phyloP scores from a whole-genome alignment of 208 protist genomes.

The Acanthamoeba culbertsoni region DNA sequence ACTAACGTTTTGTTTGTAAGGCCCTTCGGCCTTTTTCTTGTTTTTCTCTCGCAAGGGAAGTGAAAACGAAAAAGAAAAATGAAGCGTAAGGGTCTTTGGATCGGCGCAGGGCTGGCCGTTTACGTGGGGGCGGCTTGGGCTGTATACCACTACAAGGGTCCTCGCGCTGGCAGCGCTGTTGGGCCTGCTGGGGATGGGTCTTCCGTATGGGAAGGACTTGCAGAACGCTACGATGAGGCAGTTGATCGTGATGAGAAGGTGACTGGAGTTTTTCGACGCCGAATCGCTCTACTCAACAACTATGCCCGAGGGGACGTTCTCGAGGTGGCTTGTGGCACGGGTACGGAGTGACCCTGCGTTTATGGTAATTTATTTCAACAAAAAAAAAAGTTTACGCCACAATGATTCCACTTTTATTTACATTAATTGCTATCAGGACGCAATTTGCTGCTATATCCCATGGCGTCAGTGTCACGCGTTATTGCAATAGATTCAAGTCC shows the following conservation, averaged over 20 bases:
- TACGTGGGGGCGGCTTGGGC: not conserved
- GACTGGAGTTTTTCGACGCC: not conserved
- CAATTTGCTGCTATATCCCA: not conserved
- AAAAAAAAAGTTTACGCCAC: too few species aligned
- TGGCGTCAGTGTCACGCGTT: not conserved
- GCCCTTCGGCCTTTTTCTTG: too few species aligned
- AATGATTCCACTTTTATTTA: not conserved
- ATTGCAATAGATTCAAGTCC: not conserved
- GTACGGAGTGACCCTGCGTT: not conserved
- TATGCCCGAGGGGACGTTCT: not conserved
- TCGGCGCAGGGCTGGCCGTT: not conserved
- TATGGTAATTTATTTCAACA: not conserved
- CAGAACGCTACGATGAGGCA: not conserved
- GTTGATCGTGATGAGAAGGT: not conserved
- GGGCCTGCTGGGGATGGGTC: not conserved
- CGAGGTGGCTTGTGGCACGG: not conserved
- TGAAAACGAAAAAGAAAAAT: too few species aligned
- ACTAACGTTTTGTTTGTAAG: too few species aligned
- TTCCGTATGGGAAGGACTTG: not conserved
- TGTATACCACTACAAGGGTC: not conserved
- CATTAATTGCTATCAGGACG: not conserved
- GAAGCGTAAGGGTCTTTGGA: not conserved
- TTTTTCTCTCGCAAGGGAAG: too few species aligned
- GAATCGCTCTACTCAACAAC: not conserved
- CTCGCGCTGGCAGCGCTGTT: not conserved